Base-by-base conservation (phyloP, 345 rosid genomes). In the Nephelium lappaceum region DNA sequence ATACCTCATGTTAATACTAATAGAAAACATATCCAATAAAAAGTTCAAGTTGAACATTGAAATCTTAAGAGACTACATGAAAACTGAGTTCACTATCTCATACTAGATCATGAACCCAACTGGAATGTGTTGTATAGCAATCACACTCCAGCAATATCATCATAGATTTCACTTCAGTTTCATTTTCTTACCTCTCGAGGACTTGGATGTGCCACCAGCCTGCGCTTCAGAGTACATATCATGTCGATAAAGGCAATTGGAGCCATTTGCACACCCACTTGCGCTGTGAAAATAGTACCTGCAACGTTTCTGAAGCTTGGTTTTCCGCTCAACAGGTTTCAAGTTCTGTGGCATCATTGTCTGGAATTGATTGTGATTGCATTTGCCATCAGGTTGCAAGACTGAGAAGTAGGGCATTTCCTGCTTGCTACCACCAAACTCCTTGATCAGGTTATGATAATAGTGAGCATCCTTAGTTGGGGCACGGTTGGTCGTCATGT, bases 371-470 rank as follows among this genome's bases (percentile, higher is more conserved):
- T 77, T 69, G 69, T 69, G 58, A 38, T 64, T 2, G 36, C 3
- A 31, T 31, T 31, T 31, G 36, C 36, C 36, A 27, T 36, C 82
- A 24, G 45, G 25, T 64, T 81, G 71, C 4, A 23, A n/a, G 8
- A 74, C 77, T 71, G 55, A 55, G 64, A 60, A 25, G 42, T 55
- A 77, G 72, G 9, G 68, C 73, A 19, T 67, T 72, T 86, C 83
- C 63, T 73, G 79, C 83, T 72, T 83, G 57, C 68, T 87, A 39
- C 70, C 74, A 43, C 97, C 97, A 87, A 92, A 95, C 79, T 85
- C 83, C 85, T 87, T 90, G 19, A 92, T 89, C 12, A 94, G 89
- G 55, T 89, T 85, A 85, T 91, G 91, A 81, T 86, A 63, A 84
- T 91, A 88, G 84, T 80, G 75, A 57, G 73, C 5, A 78, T 87